phyloP scores from a whole-genome alignment of 176 grass and related monocot species.

The Eremochloa ophiuroides region DNA sequence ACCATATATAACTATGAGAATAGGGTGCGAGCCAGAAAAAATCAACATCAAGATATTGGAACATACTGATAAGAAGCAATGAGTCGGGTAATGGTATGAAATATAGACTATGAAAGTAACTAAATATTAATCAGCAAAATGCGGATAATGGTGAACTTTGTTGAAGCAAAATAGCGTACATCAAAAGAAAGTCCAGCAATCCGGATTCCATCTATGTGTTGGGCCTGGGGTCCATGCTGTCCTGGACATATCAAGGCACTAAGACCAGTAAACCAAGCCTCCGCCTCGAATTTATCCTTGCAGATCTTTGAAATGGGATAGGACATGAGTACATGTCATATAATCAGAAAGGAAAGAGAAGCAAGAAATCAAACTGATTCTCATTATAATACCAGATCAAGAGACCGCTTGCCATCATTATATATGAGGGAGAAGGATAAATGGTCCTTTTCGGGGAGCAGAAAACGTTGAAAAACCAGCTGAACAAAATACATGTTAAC shows the following conservation, averaged over 20 bases:
- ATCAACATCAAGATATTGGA: background rate
- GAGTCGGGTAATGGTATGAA: background rate
- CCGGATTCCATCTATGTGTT: constrained; percentile 37
- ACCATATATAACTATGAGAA: background rate
- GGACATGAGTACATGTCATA: background rate
- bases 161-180: constrained; percentile 37
- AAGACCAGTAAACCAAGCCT: constrained; percentile 81
- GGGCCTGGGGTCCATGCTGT: constrained; percentile 34
- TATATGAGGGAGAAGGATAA: constrained; percentile 97
- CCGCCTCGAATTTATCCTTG: constrained; percentile 91
- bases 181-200: constrained; percentile 51
- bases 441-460: constrained; percentile 84
- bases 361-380: constrained; percentile 1
- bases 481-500: constrained; percentile 36
- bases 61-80: background rate
- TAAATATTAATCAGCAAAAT: background rate
- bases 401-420: constrained; percentile 74
- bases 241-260: constrained; percentile 61
- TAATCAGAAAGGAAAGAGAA: constrained; percentile 12
- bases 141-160: background rate
- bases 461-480: constrained; percentile 93
- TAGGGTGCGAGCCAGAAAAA: background rate
- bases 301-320: constrained; percentile 56
- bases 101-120: background rate
- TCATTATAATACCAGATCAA: constrained; percentile 69